Conservation (phyloP, 345 rosid genomes). For the Boechera stricta region DNA sequence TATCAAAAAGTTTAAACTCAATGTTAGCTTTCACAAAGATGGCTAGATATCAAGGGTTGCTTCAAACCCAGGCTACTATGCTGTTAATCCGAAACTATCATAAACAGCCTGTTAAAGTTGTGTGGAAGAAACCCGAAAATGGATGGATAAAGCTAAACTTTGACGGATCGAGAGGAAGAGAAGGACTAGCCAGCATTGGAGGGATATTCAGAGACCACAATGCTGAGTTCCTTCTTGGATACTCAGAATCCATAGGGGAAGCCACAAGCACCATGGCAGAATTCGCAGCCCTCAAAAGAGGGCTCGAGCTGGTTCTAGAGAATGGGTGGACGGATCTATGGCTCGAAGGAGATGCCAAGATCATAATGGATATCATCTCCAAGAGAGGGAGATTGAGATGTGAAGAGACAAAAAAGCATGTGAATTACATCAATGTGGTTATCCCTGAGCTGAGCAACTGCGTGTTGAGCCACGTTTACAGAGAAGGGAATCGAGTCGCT, state of each 20-base stretch:
- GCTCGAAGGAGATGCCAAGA: slow-evolving; percentile 84
- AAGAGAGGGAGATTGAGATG: slow-evolving; percentile 58
- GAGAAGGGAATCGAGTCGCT: slow-evolving; percentile 86
- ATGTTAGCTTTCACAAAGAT: slow-evolving; percentile 53
- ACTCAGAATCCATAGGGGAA: slow-evolving; percentile 74
- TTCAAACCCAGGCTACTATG: slow-evolving; percentile 39
- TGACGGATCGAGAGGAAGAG: slow-evolving; percentile 68
- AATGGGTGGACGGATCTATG: slow-evolving; percentile 75
- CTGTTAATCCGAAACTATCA: slow-evolving; percentile 54
- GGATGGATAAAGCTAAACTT: slow-evolving; percentile 91
- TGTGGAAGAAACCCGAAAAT: slow-evolving; percentile 69
- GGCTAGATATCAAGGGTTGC: slow-evolving; percentile 46
- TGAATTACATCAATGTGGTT: slow-evolving; percentile 56
- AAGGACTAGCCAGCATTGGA: slow-evolving; percentile 73
- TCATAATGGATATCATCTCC: slow-evolving; percentile 62
- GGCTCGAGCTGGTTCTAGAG: slow-evolving; percentile 77
- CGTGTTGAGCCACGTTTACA: slow-evolving; percentile 57
- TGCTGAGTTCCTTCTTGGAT: slow-evolving; percentile 80
- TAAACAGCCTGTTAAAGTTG: slow-evolving; percentile 60
- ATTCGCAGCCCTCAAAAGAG: slow-evolving; percentile 71
- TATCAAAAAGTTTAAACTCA: neutral
- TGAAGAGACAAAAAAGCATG: slow-evolving; percentile 51
- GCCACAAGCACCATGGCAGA: slow-evolving; percentile 76
- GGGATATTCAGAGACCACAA: slow-evolving; percentile 83
- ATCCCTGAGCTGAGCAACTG: slow-evolving; percentile 63